Conservation (phyloP, 495 filamentous ascomycete species). For the Patellaria atrata region DNA sequence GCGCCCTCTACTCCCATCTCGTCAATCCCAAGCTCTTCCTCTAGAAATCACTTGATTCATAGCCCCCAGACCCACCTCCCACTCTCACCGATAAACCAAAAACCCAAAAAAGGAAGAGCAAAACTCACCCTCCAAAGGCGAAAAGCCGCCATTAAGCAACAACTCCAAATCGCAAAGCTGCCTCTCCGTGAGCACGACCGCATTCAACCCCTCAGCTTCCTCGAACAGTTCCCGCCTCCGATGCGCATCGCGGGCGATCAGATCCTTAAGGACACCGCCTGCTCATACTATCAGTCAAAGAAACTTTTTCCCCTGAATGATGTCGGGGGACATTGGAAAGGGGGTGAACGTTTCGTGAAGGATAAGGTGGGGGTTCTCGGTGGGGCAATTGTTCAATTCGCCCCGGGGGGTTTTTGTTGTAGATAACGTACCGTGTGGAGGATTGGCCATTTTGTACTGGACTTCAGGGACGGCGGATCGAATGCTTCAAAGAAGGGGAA, state of each 20-base stretch:
- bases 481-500: not conserved
- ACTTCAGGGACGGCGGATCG: not conserved
- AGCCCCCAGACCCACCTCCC: not conserved
- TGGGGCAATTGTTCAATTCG: not conserved
- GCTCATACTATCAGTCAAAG: slow-evolving; percentile 6
- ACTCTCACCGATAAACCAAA: no score
- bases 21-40: not conserved
- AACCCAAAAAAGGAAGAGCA: slow-evolving; percentile 8
- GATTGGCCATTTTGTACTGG: slow-evolving; percentile 46
- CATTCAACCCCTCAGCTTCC: slow-evolving; percentile 78
- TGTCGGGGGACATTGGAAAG: not conserved
- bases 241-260: slow-evolving; percentile 76
- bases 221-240: slow-evolving; percentile 58
- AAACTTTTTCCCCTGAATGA: not conserved
- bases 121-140: slow-evolving; percentile 78
- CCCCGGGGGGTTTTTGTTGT: no score
- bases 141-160: slow-evolving; percentile 93
- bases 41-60: not conserved
- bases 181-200: slow-evolving; percentile 73
- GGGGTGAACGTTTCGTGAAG: not conserved
- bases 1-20: slow-evolving; percentile 3
- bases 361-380: slow-evolving; percentile 4
- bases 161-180: slow-evolving; percentile 96
- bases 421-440: slow-evolving; percentile 52
- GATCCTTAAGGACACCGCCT: slow-evolving; percentile 89